phyloP scores from a whole-genome alignment of 805 yeast genomes.

The Teunomyces cretensis region DNA sequence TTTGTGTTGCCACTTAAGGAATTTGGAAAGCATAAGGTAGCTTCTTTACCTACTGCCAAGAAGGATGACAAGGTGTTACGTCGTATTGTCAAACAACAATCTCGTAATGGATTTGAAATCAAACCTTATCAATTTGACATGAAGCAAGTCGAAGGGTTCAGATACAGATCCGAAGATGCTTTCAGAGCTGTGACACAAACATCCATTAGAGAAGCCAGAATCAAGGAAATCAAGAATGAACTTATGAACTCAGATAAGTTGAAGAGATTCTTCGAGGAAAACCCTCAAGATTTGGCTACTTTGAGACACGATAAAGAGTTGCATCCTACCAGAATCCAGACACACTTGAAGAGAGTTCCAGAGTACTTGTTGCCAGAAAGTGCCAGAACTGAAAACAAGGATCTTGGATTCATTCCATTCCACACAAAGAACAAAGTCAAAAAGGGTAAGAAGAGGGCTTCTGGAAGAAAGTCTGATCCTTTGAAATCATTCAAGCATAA shows the following conservation, averaged over 20 bases:
- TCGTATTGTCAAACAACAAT: constrained; percentile 75
- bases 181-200: constrained; percentile 90
- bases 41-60: constrained; percentile 67
- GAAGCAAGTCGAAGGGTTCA: constrained; percentile 90
- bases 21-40: constrained; percentile 85
- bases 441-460: constrained; percentile 35
- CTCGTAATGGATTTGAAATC: constrained; percentile 67
- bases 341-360: constrained; percentile 89
- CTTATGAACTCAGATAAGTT: constrained; percentile 84
- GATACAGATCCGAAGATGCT: constrained; percentile 96
- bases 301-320: constrained; percentile 90
- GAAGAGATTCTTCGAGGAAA: constrained; percentile 93
- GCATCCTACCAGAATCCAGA: constrained; percentile 78
- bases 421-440: constrained; percentile 48
- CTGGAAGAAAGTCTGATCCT: constrained; percentile 58
- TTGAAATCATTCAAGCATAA: constrained; percentile 46
- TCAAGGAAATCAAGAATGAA: constrained; percentile 84
- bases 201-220: constrained; percentile 89
- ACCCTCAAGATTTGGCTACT: constrained; percentile 87
- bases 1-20: constrained; percentile 83
- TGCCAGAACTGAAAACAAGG: constrained; percentile 55
- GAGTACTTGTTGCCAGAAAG: constrained; percentile 84
- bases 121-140: constrained; percentile 89
- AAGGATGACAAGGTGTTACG: constrained; percentile 83
- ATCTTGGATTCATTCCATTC: constrained; percentile 74